Evolutionary conservation across 2,329 filamentous ascomycete genomes (phyloP), one percentile per base, ranked within the genome.

Genomic region (Aschersonia sp.): DNA sequence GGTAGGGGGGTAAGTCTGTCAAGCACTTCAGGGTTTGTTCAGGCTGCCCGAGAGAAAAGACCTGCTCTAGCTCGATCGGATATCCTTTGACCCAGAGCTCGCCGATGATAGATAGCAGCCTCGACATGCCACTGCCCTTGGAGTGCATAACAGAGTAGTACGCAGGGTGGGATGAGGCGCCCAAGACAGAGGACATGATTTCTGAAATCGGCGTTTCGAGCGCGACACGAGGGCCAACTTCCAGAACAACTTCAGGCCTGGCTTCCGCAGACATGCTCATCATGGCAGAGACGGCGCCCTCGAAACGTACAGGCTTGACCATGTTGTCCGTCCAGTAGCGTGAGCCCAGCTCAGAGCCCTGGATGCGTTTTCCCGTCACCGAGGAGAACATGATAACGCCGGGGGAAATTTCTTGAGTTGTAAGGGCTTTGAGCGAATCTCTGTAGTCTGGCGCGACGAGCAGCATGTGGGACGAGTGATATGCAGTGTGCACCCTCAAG

Each of bases 301-400:
- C 55, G 50, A 71, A 75, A 5, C 64, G 59, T 7, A 76, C 72
- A 1, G 64, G 63, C 2, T 63, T 66, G 1, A 66, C 61, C 53
- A 75, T 53, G 46, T 75, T 75, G 2, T 60, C 53, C 2, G 62
- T 59, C 72, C 72, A 76, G 52, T 75, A 76, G 0, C 53, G 47
- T 1, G 58, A 53, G 6, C 57, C 56, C 1, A 71, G 51, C 4
- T 60, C 52, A 4, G 32, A 35, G 1, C 57, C 54, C 2, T 51
- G 42, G n/a, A 63, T 48, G 8, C 46, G 40, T 12, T 48, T 32
- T 5, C 66, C 63, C 9, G 59, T 62, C 10, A 71, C 62, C 0
- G 68, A 65, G 0, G 70, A 72, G 49, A 68, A 61, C 62, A 72
- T 70, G 5, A 44, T 51, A 35, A 58, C 46, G 4, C 45, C 48